A percentile compares a stretch with the other conserved stretches of the same genome.
Conservation (phyloP, 176 grass and related monocot species). For the Puya raimondii region DNA sequence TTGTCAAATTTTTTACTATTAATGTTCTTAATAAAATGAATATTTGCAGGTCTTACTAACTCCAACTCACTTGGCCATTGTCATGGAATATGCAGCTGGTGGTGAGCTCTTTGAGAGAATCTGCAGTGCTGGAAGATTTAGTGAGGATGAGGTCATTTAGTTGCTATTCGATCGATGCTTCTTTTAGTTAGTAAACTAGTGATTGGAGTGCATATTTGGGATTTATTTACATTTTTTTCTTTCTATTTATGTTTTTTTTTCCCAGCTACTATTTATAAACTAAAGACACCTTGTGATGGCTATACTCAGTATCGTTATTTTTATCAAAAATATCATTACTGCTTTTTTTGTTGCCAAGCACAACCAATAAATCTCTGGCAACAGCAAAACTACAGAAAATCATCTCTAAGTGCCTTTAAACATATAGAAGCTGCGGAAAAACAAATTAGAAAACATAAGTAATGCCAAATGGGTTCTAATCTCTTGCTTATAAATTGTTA, state of each 20-base stretch:
- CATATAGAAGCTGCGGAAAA: too few relatives aligned
- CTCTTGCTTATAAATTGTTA: background rate
- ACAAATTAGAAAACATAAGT: too few relatives aligned
- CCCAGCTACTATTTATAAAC: too few relatives aligned
- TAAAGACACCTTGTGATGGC: too few relatives aligned
- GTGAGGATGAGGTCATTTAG: slow-evolving; percentile 75
- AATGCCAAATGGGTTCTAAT: background rate
- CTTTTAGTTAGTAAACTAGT: background rate
- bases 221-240: background rate
- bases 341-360: too few relatives aligned
- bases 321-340: too few relatives aligned
- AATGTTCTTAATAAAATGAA: slow-evolving; percentile 1
- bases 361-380: too few relatives aligned
- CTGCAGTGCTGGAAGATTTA: slow-evolving; percentile 75
- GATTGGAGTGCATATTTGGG: too few relatives aligned
- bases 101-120: slow-evolving; percentile 85
- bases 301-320: too few relatives aligned
- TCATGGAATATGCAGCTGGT: slow-evolving; percentile 97
- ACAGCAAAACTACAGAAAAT: too few relatives aligned
- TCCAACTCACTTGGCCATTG: slow-evolving; percentile 76
- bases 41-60: slow-evolving; percentile 55
- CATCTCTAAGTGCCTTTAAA: too few relatives aligned
- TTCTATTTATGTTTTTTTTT: background rate
- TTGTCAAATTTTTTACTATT: slow-evolving; percentile 4
- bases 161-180: background rate